Percentiles rank a stretch among this genome's conserved stretches.
phyloP scores from a whole-genome alignment of 331 rosid species.

The Rosa hybrid region DNA sequence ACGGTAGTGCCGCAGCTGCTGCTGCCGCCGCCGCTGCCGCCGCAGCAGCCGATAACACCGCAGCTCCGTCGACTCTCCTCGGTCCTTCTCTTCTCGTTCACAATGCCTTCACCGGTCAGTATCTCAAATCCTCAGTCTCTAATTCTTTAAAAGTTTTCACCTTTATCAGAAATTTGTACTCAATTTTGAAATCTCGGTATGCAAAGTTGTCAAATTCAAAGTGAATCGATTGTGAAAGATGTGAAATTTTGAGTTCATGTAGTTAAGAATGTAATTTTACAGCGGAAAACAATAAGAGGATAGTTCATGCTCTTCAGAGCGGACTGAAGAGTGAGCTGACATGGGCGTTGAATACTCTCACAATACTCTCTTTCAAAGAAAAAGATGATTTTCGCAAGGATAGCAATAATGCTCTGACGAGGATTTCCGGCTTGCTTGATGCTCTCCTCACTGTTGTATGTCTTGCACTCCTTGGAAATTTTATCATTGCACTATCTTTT shows the following conservation, averaged over 20 bases:
- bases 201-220: neutral
- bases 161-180: neutral
- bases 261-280: neutral
- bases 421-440: constrained; percentile 93
- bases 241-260: neutral
- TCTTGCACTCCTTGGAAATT: constrained; percentile 18
- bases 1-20: constrained; percentile 53
- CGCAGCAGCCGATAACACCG: constrained; percentile 45
- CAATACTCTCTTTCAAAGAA: constrained; percentile 87
- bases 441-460: constrained; percentile 97
- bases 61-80: constrained; percentile 79
- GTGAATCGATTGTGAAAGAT: neutral
- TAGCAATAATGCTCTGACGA: constrained; percentile 63
- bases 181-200: neutral
- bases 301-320: constrained; percentile 93
- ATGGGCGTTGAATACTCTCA: constrained; percentile 94
- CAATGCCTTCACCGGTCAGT: constrained; percentile 83
- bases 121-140: neutral
- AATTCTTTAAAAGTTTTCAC: neutral
- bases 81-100: constrained; percentile 98
- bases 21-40: constrained; percentile 35
- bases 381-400: constrained; percentile 92
- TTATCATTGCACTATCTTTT: neutral
- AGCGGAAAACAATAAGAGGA: constrained; percentile 95
- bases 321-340: constrained; percentile 95